Evolutionary conservation across 768 basidiomycete species (phyloP).

Genomic region (Termitomyces sp.): DNA sequence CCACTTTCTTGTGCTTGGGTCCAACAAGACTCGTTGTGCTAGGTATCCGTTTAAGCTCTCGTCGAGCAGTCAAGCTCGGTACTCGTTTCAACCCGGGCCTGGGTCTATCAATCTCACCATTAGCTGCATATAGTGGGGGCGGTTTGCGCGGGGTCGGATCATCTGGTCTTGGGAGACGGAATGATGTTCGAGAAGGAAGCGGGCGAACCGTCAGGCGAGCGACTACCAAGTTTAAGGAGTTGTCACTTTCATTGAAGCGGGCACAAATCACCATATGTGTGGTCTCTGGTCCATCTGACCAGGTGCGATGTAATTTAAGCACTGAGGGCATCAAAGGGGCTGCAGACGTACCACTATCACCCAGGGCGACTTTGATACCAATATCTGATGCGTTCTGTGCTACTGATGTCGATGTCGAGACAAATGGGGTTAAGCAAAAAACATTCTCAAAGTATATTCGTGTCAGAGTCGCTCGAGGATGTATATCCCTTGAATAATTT

Average conservation of each 20-base stretch:
- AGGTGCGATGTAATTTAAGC: background rate
- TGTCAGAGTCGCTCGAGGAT: conserved; percentile 57
- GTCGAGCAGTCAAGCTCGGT: conserved; percentile 18
- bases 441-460: conserved; percentile 67
- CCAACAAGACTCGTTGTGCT: conserved; percentile 4
- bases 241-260: conserved; percentile 18
- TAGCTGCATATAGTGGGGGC: conserved; percentile 33
- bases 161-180: conserved; percentile 59
- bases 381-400: conserved; percentile 32
- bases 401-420: conserved; percentile 20
- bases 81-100: conserved; percentile 25
- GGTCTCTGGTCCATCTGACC: conserved; percentile 60
- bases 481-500: conserved; percentile 45
- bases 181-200: conserved; percentile 22
- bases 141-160: conserved; percentile 76
- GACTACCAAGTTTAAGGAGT: conserved; percentile 42
- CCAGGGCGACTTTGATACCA: conserved; percentile 65
- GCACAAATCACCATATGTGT: conserved; percentile 59
- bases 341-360: conserved; percentile 53
- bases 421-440: conserved; percentile 48
- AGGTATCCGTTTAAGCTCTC: conserved; percentile 13
- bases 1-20: conserved; percentile 30
- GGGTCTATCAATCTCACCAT: conserved; percentile 2
- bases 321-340: background rate
- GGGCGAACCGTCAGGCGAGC: conserved; percentile 47